Base-by-base conservation (phyloP, 148 eudicot species). In the Tetragonia tetragonoides region DNA sequence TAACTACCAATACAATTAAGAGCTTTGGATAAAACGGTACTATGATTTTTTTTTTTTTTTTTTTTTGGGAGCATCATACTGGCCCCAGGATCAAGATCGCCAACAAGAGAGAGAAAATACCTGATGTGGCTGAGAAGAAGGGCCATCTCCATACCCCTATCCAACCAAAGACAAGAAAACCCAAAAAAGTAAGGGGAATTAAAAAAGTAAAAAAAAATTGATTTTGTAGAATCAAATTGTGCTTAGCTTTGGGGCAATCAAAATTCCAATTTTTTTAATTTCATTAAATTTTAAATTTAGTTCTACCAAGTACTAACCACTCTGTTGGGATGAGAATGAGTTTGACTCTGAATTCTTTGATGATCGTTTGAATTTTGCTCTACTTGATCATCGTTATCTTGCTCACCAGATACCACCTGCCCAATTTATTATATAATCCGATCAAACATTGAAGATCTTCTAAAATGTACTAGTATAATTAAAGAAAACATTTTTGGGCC, bases 321-420 rank as follows among this genome's bases (percentile, higher is more conserved):
- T 71, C 46, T 77, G 14, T 28, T 72, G 71, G 82, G 42, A 74
- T 63, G 85, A 80, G 51, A 68, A 9, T 51, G 75, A 68, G 51
- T 73, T 44, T 79, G 75, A 72, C 72, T n/a, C 66, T 77, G 81
- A 44, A 65, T 78, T n/a, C 59, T 66, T 9, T 64, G 74, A 60
- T 78, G 76, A 56, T 62, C 62, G 65, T 73, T 40, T 5, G 73
- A 56, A 72, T 46, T 65, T 8, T 34, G 80, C 37, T 40, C 54
- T 24, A 68, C 77, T 38, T 83, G 79, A 74, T 83, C 74, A 59
- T 80, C 64, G 34, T 28, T 28, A 38, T 87, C 92, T 73, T 85
- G 87, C 38, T 92, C 86, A n/a, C 89, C 95, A 15, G 95, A 82
- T 76, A 91, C 97, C 39, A 93, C 95, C 97, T 93, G 85, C 81